These are phyloP conservation scores for Mycena haematopus DNA, from an alignment of 768 basidiomycete genomes.

Conservation along the genomic window DNA sequence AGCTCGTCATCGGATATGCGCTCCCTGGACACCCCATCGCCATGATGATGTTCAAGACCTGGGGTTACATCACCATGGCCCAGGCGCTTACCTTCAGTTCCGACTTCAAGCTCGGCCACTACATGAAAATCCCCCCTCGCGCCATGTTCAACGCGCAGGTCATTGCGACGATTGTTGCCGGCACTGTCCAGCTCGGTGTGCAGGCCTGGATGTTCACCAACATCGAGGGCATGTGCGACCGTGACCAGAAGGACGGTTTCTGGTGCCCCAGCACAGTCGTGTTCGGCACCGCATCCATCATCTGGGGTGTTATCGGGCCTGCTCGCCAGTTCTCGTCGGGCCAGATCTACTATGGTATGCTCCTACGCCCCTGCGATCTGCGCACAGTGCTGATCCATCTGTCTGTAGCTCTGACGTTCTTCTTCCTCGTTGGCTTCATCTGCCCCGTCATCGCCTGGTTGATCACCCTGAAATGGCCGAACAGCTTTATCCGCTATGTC, in stretches of 20 bases:
- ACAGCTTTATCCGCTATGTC: slow-evolving; percentile 64
- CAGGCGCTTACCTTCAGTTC: slow-evolving; percentile 67
- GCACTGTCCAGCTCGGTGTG: slow-evolving; percentile 77
- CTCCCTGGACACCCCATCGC: slow-evolving; percentile 60
- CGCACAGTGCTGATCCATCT: slow-evolving; percentile 44
- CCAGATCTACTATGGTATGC: slow-evolving; percentile 23
- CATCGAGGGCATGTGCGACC: slow-evolving; percentile 64
- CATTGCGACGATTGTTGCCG: slow-evolving; percentile 68
- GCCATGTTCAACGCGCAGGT: slow-evolving; percentile 78
- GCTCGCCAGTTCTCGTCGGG: slow-evolving; percentile 51
- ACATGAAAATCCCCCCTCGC: slow-evolving; percentile 78
- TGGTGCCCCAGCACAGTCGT: slow-evolving; percentile 74
- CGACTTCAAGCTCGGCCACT: slow-evolving; percentile 83
- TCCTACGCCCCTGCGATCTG: neutral
- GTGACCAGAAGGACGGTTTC: slow-evolving; percentile 64
- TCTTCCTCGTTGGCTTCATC: slow-evolving; percentile 79
- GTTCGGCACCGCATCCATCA: slow-evolving; percentile 80
- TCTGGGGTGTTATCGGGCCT: slow-evolving; percentile 87
- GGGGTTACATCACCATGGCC: slow-evolving; percentile 53
- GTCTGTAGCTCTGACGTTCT: slow-evolving; percentile 59
- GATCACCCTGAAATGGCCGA: slow-evolving; percentile 64
- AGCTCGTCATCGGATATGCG: slow-evolving; percentile 59
- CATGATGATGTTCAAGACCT: slow-evolving; percentile 75
- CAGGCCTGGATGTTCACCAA: slow-evolving; percentile 81
- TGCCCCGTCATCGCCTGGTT: slow-evolving; percentile 63